A percentile compares a stretch with the other conserved stretches of the same genome.
These are phyloP conservation scores for Solanum pinnatisectum DNA, from an alignment of 257 asterid species.

Conservation along the genomic window DNA sequence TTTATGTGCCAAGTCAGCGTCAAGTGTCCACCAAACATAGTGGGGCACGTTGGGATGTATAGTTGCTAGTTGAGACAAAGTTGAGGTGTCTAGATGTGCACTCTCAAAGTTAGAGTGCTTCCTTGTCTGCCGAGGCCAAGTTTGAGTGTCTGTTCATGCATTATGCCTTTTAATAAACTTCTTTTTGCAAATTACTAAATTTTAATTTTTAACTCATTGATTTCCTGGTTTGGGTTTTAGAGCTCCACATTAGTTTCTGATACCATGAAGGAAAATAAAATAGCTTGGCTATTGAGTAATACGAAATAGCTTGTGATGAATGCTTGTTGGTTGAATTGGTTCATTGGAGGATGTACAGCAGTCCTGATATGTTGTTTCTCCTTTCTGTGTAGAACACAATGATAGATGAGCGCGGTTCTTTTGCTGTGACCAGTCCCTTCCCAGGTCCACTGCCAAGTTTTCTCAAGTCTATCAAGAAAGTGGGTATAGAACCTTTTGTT, in stretches of 20 bases:
- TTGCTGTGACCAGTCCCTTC: slow-evolving; percentile 74
- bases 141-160: neutral
- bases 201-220: neutral
- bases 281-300: neutral
- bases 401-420: slow-evolving; percentile 85
- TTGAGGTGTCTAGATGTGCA: neutral
- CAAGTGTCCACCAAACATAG: neutral
- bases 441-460: slow-evolving; percentile 59
- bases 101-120: neutral
- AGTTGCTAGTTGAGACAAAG: neutral
- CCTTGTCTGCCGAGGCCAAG: neutral
- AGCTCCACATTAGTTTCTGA: neutral
- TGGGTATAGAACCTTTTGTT: slow-evolving; percentile 1
- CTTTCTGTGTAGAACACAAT: slow-evolving; percentile 51
- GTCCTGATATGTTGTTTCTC: neutral
- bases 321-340: neutral
- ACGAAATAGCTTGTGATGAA: neutral
- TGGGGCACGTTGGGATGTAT: neutral
- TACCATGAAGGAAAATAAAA: neutral
- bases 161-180: neutral
- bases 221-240: neutral
- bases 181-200: neutral
- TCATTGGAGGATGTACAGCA: neutral
- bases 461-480: slow-evolving; percentile 60
- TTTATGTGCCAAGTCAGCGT: neutral